Conservation (phyloP, 129 eudicot genomes). For the Arctium lappa region DNA sequence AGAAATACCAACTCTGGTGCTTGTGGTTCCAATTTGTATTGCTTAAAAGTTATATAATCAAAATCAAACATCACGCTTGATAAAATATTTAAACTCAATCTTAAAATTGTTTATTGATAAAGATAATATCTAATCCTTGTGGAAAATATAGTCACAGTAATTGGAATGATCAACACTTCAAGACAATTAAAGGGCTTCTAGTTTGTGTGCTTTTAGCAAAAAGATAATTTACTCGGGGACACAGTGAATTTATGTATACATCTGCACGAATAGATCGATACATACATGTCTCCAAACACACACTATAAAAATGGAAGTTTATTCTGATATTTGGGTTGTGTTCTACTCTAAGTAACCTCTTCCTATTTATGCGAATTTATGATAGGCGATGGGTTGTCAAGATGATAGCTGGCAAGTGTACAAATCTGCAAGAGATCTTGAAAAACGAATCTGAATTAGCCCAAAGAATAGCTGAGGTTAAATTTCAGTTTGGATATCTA, state of each 20-base stretch:
- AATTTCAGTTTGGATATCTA: conserved; percentile 18
- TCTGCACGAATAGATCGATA: background rate
- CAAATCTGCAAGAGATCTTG: conserved; percentile 68
- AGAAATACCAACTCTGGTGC: background rate
- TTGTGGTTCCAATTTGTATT: background rate
- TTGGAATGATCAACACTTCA: background rate
- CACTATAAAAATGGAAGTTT: background rate
- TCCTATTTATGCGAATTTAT: conserved; percentile 25
- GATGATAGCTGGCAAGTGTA: conserved; percentile 58
- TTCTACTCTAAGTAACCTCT: conserved; percentile 12
- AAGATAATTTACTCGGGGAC: background rate
- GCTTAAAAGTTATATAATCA: background rate
- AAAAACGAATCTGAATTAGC: conserved; percentile 70
- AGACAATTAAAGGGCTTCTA: conserved; percentile 5
- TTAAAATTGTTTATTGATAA: background rate
- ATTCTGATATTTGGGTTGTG: background rate
- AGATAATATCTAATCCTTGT: background rate
- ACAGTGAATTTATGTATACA: background rate
- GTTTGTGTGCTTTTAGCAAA: conserved; percentile 1
- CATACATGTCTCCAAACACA: background rate
- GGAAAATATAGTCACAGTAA: background rate
- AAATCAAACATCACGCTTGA: background rate
- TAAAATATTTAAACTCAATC: background rate
- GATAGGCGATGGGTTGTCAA: conserved; percentile 95
- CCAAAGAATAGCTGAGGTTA: conserved; percentile 76